Evolutionary conservation across 2,329 filamentous ascomycete species (phyloP), one percentile per base, ranked within the genome.

Genomic region (Dendrostoma leiphaemia): DNA sequence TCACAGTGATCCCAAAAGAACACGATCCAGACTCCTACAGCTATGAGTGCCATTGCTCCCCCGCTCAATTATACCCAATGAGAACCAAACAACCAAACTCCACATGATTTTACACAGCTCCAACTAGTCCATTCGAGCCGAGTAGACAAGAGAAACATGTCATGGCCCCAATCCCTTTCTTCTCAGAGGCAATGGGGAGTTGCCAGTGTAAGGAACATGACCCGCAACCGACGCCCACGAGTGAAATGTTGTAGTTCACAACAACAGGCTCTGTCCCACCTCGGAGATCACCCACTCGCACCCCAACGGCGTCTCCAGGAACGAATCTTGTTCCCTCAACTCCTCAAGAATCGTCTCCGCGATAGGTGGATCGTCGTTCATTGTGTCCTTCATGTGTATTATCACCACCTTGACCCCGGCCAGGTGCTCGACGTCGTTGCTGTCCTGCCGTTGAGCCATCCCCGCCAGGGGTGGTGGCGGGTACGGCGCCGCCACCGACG

Each of bases 331-430:
- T 24, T 83, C 82, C 17, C 72, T 67, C 47, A 97, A 70, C 67
- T 97, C 84, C 56, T 75, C 66, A 21, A 94, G 63, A 32, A 97
- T 96, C 2, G 72, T 79, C 3, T 90, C 84, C 32, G 76, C 81
- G 2, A 80, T 83, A 45, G 74, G 69, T 24, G 83, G 82, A 0
- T 84, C 90, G 66, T 96, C 91, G 8, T 79, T 76, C 52, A 97
- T 74, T 21, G 82, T 87, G 60, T 97, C 93, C 69, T 99, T 99
- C 65, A 97, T 83, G 67, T 99, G 94, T 34, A 97, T 97, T 52
- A 97, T 84, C 47, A 97, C 85, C 1, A 99, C 77, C 59, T 85
- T 88, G 26, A 97, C 67, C 0, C 91, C 91, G 49, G 78, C 75
- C 4, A 99, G 76, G 6, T 85, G 85, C 65, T 66, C 54, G 6